These are phyloP conservation scores for Arthromyces matolae DNA, from an alignment of 768 basidiomycete species.

Conservation along the genomic window DNA sequence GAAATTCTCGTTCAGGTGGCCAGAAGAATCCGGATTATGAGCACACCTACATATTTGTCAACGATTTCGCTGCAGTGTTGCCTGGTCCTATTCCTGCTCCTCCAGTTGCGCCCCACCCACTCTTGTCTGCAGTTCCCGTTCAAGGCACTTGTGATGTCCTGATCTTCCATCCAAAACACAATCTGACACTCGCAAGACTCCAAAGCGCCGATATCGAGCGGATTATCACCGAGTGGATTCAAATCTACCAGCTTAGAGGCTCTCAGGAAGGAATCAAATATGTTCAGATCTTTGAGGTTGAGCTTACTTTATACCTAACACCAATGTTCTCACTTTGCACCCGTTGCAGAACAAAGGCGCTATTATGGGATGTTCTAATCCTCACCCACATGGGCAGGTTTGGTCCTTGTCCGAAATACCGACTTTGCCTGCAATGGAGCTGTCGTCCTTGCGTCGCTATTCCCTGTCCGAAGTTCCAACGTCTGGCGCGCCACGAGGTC, in stretches of 20 bases:
- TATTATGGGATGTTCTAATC: slow-evolving; percentile 95
- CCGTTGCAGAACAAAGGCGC: slow-evolving; percentile 85
- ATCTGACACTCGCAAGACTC: slow-evolving; percentile 77
- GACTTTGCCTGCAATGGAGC: slow-evolving; percentile 63
- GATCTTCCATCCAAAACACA: slow-evolving; percentile 82
- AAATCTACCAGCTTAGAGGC: slow-evolving; percentile 58
- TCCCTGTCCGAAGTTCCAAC: slow-evolving; percentile 29
- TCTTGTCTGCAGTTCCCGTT: slow-evolving; percentile 63
- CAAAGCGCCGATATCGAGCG: slow-evolving; percentile 49
- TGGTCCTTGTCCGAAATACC: slow-evolving; percentile 80
- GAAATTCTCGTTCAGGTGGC: slow-evolving; percentile 75
- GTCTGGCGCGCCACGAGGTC: slow-evolving; percentile 52
- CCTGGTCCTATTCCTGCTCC: slow-evolving; percentile 54
- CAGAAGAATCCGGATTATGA: slow-evolving; percentile 62
- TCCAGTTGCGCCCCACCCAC: slow-evolving; percentile 52
- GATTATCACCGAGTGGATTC: slow-evolving; percentile 73
- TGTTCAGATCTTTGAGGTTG: slow-evolving; percentile 88
- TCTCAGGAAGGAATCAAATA: slow-evolving; percentile 66
- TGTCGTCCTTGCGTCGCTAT: slow-evolving; percentile 54
- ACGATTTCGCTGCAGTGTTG: slow-evolving; percentile 81
- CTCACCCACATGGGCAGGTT: slow-evolving; percentile 90
- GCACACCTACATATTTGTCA: slow-evolving; percentile 69
- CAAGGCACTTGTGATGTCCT: slow-evolving; percentile 86
- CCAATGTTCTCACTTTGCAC: slow-evolving; percentile 8
- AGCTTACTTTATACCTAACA: not conserved